These are phyloP conservation scores for Herpetospermum pedunculosum DNA, from an alignment of 306 rosid genomes.

Conservation along the genomic window DNA sequence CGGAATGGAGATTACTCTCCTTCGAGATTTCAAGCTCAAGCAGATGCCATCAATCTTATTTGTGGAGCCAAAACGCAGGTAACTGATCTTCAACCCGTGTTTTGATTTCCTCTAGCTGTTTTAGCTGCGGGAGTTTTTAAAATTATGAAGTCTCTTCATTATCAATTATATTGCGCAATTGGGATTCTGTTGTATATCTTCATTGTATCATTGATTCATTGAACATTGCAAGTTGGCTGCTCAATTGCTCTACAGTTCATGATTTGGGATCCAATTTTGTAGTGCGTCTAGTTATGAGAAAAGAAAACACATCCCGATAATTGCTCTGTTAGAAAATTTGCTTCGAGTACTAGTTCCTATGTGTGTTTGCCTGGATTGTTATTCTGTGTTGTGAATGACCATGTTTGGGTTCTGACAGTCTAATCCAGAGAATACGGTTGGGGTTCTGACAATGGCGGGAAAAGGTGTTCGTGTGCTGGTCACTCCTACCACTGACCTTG, in stretches of 20 bases:
- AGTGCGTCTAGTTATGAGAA: neutral
- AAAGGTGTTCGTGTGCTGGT: constrained; percentile 88
- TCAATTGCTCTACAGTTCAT: neutral
- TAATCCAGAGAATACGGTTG: constrained; percentile 90
- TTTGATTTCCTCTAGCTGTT: constrained; percentile 7
- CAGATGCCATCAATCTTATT: constrained; percentile 81
- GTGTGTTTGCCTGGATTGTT: neutral
- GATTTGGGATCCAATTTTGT: neutral
- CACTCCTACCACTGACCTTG: constrained; percentile 86
- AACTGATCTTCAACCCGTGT: neutral
- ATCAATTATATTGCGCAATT: neutral
- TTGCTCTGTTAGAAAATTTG: neutral
- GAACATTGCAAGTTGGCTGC: neutral
- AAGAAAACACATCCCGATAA: neutral
- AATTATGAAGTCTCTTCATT: neutral
- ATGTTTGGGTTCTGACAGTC: constrained; percentile 30
- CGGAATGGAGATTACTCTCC: constrained; percentile 89
- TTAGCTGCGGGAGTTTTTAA: neutral
- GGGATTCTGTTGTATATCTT: neutral
- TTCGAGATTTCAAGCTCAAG: constrained; percentile 78
- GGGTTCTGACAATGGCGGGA: constrained; percentile 91
- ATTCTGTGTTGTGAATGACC: neutral
- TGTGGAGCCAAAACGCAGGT: constrained; percentile 99
- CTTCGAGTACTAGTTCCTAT: neutral
- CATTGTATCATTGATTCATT: neutral